These are phyloP conservation scores for Juncus inflexus DNA, from an alignment of 176 grass and related monocot species.

Conservation along the genomic window DNA sequence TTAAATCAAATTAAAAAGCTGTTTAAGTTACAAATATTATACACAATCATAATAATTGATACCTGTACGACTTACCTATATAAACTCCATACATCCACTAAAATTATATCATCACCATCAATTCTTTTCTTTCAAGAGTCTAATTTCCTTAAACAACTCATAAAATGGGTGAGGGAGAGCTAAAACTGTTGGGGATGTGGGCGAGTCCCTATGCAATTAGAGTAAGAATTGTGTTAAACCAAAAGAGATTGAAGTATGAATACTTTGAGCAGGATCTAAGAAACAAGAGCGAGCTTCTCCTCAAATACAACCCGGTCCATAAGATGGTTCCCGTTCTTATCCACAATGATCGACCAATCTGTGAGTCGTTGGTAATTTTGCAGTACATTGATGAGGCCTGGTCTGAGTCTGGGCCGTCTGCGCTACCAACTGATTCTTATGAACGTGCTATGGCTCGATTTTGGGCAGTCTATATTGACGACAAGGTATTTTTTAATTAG, in stretches of 20 bases:
- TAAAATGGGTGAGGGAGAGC: background rate
- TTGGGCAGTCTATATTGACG: slow-evolving; percentile 40
- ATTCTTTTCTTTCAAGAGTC: too few relatives aligned
- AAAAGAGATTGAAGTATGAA: slow-evolving; percentile 20
- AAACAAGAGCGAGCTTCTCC: slow-evolving; percentile 27
- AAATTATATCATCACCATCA: too few relatives aligned
- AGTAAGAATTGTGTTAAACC: slow-evolving; percentile 15
- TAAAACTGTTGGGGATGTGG: slow-evolving; percentile 21
- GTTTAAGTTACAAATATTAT: background rate
- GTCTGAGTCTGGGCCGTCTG: slow-evolving; percentile 2
- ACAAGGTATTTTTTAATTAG: slow-evolving; percentile 20
- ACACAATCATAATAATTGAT: too few relatives aligned
- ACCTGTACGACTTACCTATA: too few relatives aligned
- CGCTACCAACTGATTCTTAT: slow-evolving; percentile 23
- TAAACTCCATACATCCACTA: too few relatives aligned
- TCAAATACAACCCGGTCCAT: slow-evolving; percentile 18
- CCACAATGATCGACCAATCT: slow-evolving; percentile 8
- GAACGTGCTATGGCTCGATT: slow-evolving; percentile 44
- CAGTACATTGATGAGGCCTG: slow-evolving; percentile 28
- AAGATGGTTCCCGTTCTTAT: slow-evolving; percentile 19
- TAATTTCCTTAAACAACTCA: too few relatives aligned
- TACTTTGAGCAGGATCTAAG: slow-evolving; percentile 10
- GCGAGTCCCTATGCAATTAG: slow-evolving; percentile 11
- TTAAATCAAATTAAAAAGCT: background rate
- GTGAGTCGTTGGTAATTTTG: slow-evolving; percentile 27